phyloP scores from a whole-genome alignment of 2,329 filamentous ascomycete species.

The Tolypocladium guangdongense region DNA sequence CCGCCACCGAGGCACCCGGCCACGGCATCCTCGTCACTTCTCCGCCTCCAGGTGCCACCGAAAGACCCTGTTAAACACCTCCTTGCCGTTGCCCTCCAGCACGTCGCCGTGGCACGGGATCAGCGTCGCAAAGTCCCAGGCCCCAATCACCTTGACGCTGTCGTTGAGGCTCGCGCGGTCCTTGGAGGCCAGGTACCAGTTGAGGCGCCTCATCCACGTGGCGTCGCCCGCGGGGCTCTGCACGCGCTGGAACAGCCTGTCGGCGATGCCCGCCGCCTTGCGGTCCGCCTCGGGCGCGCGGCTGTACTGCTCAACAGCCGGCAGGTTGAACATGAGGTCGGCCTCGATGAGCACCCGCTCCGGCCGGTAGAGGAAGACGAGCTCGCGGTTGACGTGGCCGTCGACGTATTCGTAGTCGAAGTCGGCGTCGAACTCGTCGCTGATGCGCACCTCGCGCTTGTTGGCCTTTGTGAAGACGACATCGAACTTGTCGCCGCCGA shows the following conservation, averaged over 20 bases:
- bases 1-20: neutral
- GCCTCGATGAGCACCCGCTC: conserved; percentile 74
- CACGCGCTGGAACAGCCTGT: conserved; percentile 36
- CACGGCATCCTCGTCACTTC: conserved; percentile 5
- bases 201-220: conserved; percentile 67
- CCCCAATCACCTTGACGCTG: conserved; percentile 56
- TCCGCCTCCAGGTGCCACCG: conserved; percentile 61
- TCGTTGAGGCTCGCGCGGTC: conserved; percentile 60
- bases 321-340: conserved; percentile 86
- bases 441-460: conserved; percentile 42
- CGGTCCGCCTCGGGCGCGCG: conserved; percentile 35
- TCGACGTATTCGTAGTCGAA: conserved; percentile 81
- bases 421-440: conserved; percentile 72
- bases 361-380: conserved; percentile 78
- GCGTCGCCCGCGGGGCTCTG: conserved; percentile 53
- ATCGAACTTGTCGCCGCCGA: conserved; percentile 46
- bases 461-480: conserved; percentile 55
- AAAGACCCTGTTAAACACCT: conserved; percentile 66
- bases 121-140: conserved; percentile 77
- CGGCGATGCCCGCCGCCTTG: conserved; percentile 23
- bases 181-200: conserved; percentile 63
- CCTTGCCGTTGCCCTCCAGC: conserved; percentile 64
- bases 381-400: conserved; percentile 70
- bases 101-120: conserved; percentile 93
- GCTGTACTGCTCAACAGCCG: conserved; percentile 78